phyloP scores from a whole-genome alignment of 139 green algal genomes.

The Nannochloris sp. region DNA sequence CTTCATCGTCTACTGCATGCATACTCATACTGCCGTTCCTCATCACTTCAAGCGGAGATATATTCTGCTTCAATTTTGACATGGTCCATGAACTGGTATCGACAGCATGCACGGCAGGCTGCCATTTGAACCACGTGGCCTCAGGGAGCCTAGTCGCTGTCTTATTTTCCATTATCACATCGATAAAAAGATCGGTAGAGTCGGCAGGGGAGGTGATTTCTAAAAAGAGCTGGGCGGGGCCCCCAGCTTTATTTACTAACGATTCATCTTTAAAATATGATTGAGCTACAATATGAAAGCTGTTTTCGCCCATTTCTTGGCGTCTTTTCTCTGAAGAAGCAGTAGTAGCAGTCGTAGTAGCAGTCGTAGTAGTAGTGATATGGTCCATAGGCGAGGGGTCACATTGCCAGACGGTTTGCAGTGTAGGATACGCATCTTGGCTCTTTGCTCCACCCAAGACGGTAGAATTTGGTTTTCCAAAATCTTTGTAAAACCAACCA shows the following conservation, averaged over 20 bases:
- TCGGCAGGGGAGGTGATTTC: slow-evolving; percentile 15
- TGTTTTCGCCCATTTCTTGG: no score
- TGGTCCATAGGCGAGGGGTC: no score
- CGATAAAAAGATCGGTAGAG: slow-evolving; percentile 10
- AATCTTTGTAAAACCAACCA: no score
- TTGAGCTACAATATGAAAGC: slow-evolving; percentile 11
- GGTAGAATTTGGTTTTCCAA: slow-evolving; percentile 45
- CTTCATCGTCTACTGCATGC: slow-evolving; percentile 39
- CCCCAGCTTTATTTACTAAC: slow-evolving; percentile 21
- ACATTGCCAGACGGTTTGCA: neutral
- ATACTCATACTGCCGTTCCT: slow-evolving; percentile 47
- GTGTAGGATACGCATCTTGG: neutral
- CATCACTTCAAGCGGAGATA: slow-evolving; percentile 43
- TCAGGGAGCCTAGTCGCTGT: slow-evolving; percentile 55
- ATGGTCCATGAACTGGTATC: slow-evolving; percentile 31
- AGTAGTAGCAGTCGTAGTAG: no score
- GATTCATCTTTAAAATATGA: neutral
- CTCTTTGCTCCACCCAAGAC: neutral
- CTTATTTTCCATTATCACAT: slow-evolving; percentile 51
- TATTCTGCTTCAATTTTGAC: slow-evolving; percentile 39
- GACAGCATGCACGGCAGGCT: slow-evolving; percentile 6
- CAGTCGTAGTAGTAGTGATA: no score
- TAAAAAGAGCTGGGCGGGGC: slow-evolving; percentile 26
- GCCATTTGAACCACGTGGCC: slow-evolving; percentile 25
- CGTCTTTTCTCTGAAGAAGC: no score